Base-by-base conservation (phyloP, 1,139 yeast species). In the Saccharomyces hybrid region DNA sequence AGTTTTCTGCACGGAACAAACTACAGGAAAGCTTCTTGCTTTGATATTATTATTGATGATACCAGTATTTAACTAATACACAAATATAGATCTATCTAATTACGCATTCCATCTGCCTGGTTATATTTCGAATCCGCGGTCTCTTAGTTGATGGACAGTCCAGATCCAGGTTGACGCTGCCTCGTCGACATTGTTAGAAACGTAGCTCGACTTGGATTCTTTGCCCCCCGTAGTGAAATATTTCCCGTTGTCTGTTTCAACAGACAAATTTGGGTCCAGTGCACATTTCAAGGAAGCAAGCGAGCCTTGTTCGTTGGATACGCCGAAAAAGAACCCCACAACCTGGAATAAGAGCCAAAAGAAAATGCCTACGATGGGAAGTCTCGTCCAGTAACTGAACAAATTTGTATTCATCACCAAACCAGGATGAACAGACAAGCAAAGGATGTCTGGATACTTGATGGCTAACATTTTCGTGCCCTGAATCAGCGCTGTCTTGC, bases 111-210 rank as follows among this genome's bases (percentile, higher is more conserved):
- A 3, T 47, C 44, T 6, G 30, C 8, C 13, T n/a, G 11, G 8
- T 55, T 51, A 66, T 41, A 66, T 54, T 9, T 65, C 61, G 48
- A 57, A 73, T 11, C 83, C 81, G 53, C 88, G 73, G 57, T 79
- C 77, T 56, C 79, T 75, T 56, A 88, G 70, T 64, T 85, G 79
- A 52, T 76, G 78, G 4, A 82, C 78, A 0, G 95, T 85, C 96
- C 96, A 88, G n/a, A 82, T 81, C 93, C 95, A 88, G 14, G 88
- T 83, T 51, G 82, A 73, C 7, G 86, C 84, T 1, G 88, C 88
- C 63, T 78, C 80, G 56, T 80, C 82, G 70, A 79, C 71, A 64
- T 84, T 79, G 28, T 73, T 69, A 1, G 93, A 89, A 3, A 84
- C 75, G 28, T 70, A 67, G 46, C 89, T 81, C 2, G 91, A 84